These are phyloP conservation scores for Solanum piurae DNA, from an alignment of 257 asterid genomes.

Conservation along the genomic window DNA sequence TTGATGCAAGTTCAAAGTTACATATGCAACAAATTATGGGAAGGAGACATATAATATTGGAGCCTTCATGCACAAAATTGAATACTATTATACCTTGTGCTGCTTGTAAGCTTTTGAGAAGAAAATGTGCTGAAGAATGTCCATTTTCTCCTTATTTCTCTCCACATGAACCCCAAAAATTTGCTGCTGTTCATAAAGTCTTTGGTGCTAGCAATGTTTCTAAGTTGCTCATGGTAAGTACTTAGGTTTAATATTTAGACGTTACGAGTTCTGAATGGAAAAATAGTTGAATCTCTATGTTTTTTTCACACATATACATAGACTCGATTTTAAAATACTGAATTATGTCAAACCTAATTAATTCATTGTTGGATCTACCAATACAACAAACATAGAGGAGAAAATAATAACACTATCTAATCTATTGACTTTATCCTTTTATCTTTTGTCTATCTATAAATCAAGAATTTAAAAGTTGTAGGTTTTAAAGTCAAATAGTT, in stretches of 20 bases:
- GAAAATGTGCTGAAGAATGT: constrained; percentile 91
- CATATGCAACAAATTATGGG: constrained; percentile 22
- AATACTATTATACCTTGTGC: constrained; percentile 89
- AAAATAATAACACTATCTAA: neutral
- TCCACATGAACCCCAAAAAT: constrained; percentile 83
- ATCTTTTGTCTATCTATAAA: neutral
- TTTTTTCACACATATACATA: neutral
- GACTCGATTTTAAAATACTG: neutral
- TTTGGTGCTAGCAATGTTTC: constrained; percentile 96
- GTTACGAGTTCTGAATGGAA: neutral
- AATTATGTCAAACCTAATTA: neutral
- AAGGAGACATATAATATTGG: constrained; percentile 54
- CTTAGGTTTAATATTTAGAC: neutral
- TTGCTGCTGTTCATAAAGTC: constrained; percentile 89
- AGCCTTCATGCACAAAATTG: constrained; percentile 23
- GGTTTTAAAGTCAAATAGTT: neutral
- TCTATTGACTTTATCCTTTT: neutral
- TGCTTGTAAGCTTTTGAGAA: constrained; percentile 77
- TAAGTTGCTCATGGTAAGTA: constrained; percentile 76
- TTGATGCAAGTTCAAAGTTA: constrained; percentile 21
- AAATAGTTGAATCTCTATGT: neutral
- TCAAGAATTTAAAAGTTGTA: neutral
- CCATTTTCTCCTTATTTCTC: constrained; percentile 88
- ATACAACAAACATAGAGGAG: neutral
- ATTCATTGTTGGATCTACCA: neutral